These are phyloP conservation scores for Panaeolus papilionaceus DNA, from an alignment of 768 basidiomycete species.

Conservation along the genomic window DNA sequence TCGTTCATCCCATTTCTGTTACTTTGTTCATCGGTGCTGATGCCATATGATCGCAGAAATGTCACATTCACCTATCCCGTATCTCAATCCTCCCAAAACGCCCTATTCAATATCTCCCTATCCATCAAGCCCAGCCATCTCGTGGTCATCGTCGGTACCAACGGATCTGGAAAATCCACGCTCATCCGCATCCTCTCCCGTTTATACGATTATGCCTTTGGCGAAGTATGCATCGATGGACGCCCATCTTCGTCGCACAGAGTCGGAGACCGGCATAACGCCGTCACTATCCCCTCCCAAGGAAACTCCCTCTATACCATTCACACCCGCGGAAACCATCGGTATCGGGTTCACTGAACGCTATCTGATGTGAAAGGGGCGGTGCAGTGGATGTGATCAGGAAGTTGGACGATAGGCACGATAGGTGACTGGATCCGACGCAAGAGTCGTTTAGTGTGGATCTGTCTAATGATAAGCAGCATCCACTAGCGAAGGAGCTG, in stretches of 20 bases:
- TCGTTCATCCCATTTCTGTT: neutral
- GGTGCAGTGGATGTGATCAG: conserved; percentile 47
- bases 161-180: conserved; percentile 52
- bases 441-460: conserved; percentile 33
- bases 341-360: conserved; percentile 36
- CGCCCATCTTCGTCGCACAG: no score
- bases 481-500: conserved; percentile 34
- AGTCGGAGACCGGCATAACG: no score
- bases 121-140: no score
- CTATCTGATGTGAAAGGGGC: conserved; percentile 30
- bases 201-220: conserved; percentile 52
- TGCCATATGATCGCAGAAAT: no score
- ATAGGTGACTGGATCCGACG: conserved; percentile 45
- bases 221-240: no score
- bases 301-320: no score
- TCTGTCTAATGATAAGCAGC: conserved; percentile 35
- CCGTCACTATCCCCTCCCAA: no score
- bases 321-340: conserved; percentile 49
- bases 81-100: no score
- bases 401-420: conserved; percentile 43
- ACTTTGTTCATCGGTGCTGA: neutral
- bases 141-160: no score
- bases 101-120: no score
- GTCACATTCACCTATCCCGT: no score
- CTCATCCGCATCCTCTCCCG: conserved; percentile 56